These are phyloP conservation scores for Zarea fungicola DNA, from an alignment of 2,329 filamentous ascomycete genomes.

Conservation along the genomic window DNA sequence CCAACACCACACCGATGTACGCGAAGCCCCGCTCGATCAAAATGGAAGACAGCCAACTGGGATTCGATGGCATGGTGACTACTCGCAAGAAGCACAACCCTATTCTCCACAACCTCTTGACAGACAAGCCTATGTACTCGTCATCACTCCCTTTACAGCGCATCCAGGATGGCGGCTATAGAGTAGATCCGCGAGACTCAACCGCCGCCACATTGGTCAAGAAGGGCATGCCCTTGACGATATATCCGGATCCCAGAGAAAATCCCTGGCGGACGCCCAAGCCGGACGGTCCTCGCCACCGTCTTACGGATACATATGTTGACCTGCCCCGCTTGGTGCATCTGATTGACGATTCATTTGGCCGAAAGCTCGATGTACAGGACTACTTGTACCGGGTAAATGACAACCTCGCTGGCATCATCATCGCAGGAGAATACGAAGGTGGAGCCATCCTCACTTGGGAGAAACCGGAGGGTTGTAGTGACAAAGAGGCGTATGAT, in stretches of 20 bases:
- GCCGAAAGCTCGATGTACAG: constrained; percentile 73
- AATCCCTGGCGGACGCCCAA: constrained; percentile 63
- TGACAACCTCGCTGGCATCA: constrained; percentile 78
- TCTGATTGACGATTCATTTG: constrained; percentile 91
- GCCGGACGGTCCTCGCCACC: constrained; percentile 55
- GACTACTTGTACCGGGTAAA: constrained; percentile 80
- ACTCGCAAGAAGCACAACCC: constrained; percentile 65
- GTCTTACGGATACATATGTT: constrained; percentile 73
- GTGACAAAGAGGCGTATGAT: constrained; percentile 48
- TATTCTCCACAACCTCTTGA: constrained; percentile 90
- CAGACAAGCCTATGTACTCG: constrained; percentile 88
- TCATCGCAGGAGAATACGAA: constrained; percentile 95
- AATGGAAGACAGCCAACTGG: constrained; percentile 47
- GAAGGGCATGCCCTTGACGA: constrained; percentile 80
- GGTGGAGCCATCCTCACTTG: constrained; percentile 92
- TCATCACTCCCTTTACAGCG: constrained; percentile 78
- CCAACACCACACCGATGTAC: constrained; percentile 35
- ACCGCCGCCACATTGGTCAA: constrained; percentile 75
- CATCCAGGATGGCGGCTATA: constrained; percentile 40
- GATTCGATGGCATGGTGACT: constrained; percentile 45
- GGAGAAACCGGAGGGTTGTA: constrained; percentile 66
- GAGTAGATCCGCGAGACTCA: constrained; percentile 18
- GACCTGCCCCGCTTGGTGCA: constrained; percentile 77
- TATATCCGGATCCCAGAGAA: constrained; percentile 70
- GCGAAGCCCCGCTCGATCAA: constrained; percentile 32